Evolutionary conservation across 2,329 filamentous ascomycete species (phyloP), one percentile per base, ranked within the genome.

Genomic region (Penicillium carneum): DNA sequence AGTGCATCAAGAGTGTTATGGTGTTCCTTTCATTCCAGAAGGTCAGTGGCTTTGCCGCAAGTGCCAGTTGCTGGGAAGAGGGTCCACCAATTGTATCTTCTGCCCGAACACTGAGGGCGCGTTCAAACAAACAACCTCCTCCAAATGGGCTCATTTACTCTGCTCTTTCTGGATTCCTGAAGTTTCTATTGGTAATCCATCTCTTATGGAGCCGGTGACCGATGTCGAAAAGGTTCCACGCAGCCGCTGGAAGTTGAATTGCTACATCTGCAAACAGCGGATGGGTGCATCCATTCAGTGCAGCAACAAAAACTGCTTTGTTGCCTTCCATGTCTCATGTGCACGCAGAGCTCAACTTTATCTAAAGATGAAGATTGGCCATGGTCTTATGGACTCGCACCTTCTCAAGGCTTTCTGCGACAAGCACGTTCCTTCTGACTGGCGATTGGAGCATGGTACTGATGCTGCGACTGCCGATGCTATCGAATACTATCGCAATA

Each of bases 251-350:
- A 96, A 91, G 76, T 82, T 97, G 73, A 89, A 87, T 42, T 99
- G 95, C 80, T 99, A 99, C 77, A 96, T 99, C 59, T 99, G 95
- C 80, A 90, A 93, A 67, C 95, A 99, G 79, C 90, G 89, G 71
- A 99, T 99, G 95, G 95, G 95, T 23, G 94, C 95, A 42, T 98
- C 94, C 77, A 97, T 99, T 63, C 95, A 99, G 77, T 99, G 95
- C 77, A 92, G 93, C 63, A 97, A 98, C 81, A 98, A 97, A 79
- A 92, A 90, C 63, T 99, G 95, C 77, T 99, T 96, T 74, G 90
- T 94, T 72, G 95, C 95, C 9, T 99, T 99, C 76, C 95, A 99
- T 78, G 93, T 97, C 57, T 98, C 95, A 5, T 99, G 95, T 76
- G 95, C 95, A 26, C 87, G 95, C 57, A 88, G 91, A 70, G 93